Base-by-base conservation (phyloP, 805 yeast genomes). In the Nakazawaea peltata region DNA sequence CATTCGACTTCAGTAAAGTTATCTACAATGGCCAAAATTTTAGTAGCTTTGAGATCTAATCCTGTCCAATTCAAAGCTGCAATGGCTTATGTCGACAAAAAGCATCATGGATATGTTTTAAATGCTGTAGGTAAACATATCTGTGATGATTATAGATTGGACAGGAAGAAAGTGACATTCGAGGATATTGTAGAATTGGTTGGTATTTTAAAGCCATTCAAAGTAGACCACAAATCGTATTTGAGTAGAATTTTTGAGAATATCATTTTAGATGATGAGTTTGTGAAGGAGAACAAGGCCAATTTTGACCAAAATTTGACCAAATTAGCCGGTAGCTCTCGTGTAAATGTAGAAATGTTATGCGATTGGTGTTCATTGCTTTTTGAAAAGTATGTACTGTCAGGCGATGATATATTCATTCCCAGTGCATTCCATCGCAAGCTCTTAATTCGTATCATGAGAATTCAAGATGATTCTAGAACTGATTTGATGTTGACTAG, bases 321-420 rank as follows among this genome's bases (percentile, higher is more conserved):
- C 12, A 27, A n/a, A 31, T 36, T 36, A 12, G 15, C 30, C 12
- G 16, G 19, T 9, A 6, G 10, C 4, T 28, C 28, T 9, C 16
- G 36, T 23, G 32, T 32, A 5, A 32, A 36, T 16, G 12, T 32
- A 9, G 32, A 28, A n/a, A 15, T 32, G 19, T 14, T 36, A 5
- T 15, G 11, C 15, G 29, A 28, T 4, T 32, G 35, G 35, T 26
- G 27, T 28, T 5, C 26, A 4, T 5, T 7, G 8, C 9, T 36
- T 7, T 28, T 36, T 12, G 12, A n/a, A 11, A 21, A 18, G n/a
- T 32, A 11, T 15, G 32, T 15, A n/a, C 3, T 7, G 5, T 24
- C 33, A 1, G 13, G 14, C 10, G 24, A 34, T 19, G 10, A 12
- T 4, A 7, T 19, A 2, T 30, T 27, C 9, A 2, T 28, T 5